Evolutionary conservation across 345 rosid species (phyloP).

Genomic region (Ailanthus altissimus): DNA sequence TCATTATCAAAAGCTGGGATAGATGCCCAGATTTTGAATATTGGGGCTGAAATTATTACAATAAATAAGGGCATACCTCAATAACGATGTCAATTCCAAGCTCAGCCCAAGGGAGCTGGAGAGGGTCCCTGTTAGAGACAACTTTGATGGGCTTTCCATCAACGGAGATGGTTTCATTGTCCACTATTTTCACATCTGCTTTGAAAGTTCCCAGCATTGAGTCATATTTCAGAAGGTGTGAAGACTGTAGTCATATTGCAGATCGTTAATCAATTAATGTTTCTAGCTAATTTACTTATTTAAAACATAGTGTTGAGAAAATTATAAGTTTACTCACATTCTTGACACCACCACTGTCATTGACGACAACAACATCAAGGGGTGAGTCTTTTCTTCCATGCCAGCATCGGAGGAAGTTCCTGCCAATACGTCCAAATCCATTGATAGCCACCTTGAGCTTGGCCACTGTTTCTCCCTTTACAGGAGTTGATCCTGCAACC

Average conservation of each 20-base stretch:
- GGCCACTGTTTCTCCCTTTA: slow-evolving; percentile 69
- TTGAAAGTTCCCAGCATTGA: slow-evolving; percentile 96
- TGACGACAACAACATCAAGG: slow-evolving; percentile 84
- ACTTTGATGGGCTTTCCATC: slow-evolving; percentile 91
- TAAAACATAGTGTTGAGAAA: not conserved
- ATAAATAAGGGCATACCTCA: slow-evolving; percentile 48
- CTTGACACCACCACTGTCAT: slow-evolving; percentile 99
- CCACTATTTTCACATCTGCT: slow-evolving; percentile 84
- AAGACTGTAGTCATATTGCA: slow-evolving; percentile 58
- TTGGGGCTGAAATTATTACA: not conserved
- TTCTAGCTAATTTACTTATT: not conserved
- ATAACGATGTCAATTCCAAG: slow-evolving; percentile 97
- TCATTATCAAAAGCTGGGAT: not conserved
- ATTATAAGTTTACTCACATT: slow-evolving; percentile 51
- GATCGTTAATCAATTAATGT: not conserved
- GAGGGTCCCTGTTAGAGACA: slow-evolving; percentile 91
- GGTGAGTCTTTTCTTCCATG: slow-evolving; percentile 94
- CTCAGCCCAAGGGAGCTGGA: slow-evolving; percentile 98
- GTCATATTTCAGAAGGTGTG: slow-evolving; percentile 95
- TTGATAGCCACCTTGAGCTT: slow-evolving; percentile 96
- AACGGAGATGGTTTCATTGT: slow-evolving; percentile 76
- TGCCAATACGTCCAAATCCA: slow-evolving; percentile 95
- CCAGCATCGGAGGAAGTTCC: slow-evolving; percentile 99
- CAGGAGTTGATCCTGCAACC: slow-evolving; percentile 51
- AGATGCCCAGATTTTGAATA: too few relatives aligned